These are phyloP conservation scores for Solanum pimpinellifolium DNA, from an alignment of 257 asterid species.

Conservation along the genomic window DNA sequence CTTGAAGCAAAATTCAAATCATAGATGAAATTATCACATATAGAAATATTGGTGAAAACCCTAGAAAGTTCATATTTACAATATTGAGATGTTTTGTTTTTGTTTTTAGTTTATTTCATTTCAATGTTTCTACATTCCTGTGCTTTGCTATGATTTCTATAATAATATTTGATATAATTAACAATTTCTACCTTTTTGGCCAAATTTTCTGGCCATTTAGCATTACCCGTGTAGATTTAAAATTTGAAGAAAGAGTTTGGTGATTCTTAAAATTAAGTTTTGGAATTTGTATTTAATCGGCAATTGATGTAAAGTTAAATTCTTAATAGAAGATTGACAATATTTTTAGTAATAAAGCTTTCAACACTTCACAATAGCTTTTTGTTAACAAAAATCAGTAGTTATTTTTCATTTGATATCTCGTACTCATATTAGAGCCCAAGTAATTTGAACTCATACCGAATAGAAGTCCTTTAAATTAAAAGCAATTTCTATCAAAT, in stretches of 20 bases:
- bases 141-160: not conserved
- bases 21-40: not conserved
- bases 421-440: not conserved
- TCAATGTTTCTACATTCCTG: not conserved
- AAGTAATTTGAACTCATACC: too few species aligned
- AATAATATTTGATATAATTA: not conserved
- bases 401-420: too few species aligned
- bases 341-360: not conserved
- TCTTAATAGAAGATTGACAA: not conserved
- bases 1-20: too few species aligned
- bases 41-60: not conserved
- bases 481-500: not conserved
- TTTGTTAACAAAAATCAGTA: not conserved
- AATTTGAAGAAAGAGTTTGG: not conserved
- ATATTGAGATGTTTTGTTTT: not conserved
- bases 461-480: not conserved
- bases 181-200: fast-evolving
- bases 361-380: not conserved
- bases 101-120: not conserved
- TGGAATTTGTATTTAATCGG: not conserved
- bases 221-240: not conserved
- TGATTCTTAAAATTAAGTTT: not conserved
- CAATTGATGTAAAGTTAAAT: not conserved
- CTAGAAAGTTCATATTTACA: not conserved
- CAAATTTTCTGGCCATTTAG: too few species aligned